Evolutionary conservation across 306 rosid genomes (phyloP).

Genomic region (Senna tora): DNA sequence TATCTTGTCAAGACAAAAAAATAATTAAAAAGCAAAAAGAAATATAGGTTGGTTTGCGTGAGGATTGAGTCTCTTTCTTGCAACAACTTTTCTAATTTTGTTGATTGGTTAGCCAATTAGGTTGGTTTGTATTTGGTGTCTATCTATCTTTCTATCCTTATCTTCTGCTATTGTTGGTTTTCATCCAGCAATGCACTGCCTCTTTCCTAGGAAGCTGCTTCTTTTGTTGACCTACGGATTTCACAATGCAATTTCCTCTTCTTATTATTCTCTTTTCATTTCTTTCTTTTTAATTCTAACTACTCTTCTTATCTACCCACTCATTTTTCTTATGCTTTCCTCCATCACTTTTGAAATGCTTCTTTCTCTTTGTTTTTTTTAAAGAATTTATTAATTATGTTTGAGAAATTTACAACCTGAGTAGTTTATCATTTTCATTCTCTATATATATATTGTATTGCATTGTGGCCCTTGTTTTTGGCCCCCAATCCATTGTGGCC

Average conservation of each 20-base stretch:
- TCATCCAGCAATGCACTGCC: neutral
- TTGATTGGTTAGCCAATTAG: neutral
- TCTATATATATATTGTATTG: no score
- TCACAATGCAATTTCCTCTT: neutral
- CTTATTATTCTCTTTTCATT: neutral
- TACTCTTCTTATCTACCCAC: neutral
- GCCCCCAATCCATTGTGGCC: no score
- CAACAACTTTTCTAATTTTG: neutral
- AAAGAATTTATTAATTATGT: no score
- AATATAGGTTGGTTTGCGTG: neutral
- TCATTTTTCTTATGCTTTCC: neutral
- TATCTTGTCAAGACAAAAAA: no score
- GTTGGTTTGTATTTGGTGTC: no score
- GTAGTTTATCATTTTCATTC: neutral
- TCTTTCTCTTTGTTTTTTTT: neutral
- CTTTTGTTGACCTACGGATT: neutral
- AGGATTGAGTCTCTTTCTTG: neutral
- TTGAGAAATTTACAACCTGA: neutral
- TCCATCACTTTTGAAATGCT: neutral
- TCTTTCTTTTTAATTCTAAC: neutral
- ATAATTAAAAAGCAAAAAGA: no score
- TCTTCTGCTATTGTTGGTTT: neutral
- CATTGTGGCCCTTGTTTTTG: no score
- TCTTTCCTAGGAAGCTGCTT: constrained; percentile 18
- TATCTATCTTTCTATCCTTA: neutral